Evolutionary conservation across 2,329 filamentous ascomycete species (phyloP), one percentile per base, ranked within the genome.

Genomic region (Dichotomopilus funicola): DNA sequence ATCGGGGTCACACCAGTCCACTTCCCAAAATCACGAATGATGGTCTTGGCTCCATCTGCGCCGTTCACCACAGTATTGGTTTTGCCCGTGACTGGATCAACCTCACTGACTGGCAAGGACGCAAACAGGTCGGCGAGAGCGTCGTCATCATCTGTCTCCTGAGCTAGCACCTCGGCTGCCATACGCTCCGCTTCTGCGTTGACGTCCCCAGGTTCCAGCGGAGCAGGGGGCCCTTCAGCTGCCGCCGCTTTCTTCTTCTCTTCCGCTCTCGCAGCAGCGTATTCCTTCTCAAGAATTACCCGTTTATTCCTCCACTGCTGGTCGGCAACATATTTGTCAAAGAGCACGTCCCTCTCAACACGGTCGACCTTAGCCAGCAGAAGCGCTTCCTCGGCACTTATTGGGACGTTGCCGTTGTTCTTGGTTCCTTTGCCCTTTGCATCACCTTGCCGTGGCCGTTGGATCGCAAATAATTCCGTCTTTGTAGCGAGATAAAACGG

Each of bases 11-110:
- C 72, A 6, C 92, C 91, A 11, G 81, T 81, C 75, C 84, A 85
- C 68, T 89, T 90, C 1, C 89, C 91, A 76, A 97, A 96, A 64
- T 96, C 87, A 44, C 88, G 79, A 49, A 95, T 79, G 1, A 75
- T 78, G 4, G 90, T 71, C 55, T 79, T 83, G 5, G 73, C 67
- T 1, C 82, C 78, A 60, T 80, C 70, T 53, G 73, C 62, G 47
- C 75, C 72, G 64, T 77, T 82, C 44, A 83, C 73, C 42, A 80
- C 78, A 0, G 76, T 85, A 40, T 71, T 76, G 2, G 76, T 78
- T 66, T 83, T 80, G n/a, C 82, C 82, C 7, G 79, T 82, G 5
- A 68, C 62, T 4, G 77, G 73, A 62, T 86, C 81, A 5, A 82
- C 74, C 64, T 86, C 82, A 62, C 75, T 78, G 33, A 82, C 77